phyloP scores from a whole-genome alignment of 495 filamentous ascomycete species.

The Jackrogersella multiformis region DNA sequence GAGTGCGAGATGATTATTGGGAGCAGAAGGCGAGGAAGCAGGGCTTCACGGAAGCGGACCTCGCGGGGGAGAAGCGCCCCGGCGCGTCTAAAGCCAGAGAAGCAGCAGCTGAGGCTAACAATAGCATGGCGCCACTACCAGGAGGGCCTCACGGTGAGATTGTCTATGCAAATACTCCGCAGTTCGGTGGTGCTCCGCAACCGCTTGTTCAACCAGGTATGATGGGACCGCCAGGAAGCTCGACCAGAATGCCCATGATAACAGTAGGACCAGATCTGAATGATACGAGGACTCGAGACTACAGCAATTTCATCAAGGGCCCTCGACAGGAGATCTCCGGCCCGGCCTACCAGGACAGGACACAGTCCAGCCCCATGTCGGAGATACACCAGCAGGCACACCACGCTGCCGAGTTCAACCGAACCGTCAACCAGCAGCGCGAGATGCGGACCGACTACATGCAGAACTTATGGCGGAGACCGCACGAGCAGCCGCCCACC shows the following conservation, averaged over 20 bases:
- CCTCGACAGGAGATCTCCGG: constrained; percentile 91
- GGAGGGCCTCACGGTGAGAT: constrained; percentile 78
- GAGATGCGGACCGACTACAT: constrained; percentile 77
- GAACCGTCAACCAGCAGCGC: constrained; percentile 76
- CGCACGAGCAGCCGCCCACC: constrained; percentile 74
- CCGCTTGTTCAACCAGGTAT: constrained; percentile 76
- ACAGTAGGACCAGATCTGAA: constrained; percentile 78
- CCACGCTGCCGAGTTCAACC: constrained; percentile 91
- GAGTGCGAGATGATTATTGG: constrained; percentile 98
- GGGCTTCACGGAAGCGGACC: constrained; percentile 96
- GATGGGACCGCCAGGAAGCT: constrained; percentile 68
- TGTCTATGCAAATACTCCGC: constrained; percentile 81
- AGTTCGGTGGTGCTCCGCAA: constrained; percentile 66
- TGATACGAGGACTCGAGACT: constrained; percentile 81
- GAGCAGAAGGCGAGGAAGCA: constrained; percentile 96
- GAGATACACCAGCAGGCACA: constrained; percentile 89
- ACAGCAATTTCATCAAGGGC: constrained; percentile 79
- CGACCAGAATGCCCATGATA: constrained; percentile 84
- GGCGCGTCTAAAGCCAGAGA: constrained; percentile 90
- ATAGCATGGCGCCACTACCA: constrained; percentile 53
- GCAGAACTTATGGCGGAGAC: constrained; percentile 78
- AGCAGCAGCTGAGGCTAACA: constrained; percentile 70
- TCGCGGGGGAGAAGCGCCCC: constrained; percentile 95
- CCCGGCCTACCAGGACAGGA: constrained; percentile 86
- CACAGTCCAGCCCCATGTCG: constrained; percentile 76